Conservation (phyloP, 495 filamentous ascomycete genomes). For the Xylaria cubensis region DNA sequence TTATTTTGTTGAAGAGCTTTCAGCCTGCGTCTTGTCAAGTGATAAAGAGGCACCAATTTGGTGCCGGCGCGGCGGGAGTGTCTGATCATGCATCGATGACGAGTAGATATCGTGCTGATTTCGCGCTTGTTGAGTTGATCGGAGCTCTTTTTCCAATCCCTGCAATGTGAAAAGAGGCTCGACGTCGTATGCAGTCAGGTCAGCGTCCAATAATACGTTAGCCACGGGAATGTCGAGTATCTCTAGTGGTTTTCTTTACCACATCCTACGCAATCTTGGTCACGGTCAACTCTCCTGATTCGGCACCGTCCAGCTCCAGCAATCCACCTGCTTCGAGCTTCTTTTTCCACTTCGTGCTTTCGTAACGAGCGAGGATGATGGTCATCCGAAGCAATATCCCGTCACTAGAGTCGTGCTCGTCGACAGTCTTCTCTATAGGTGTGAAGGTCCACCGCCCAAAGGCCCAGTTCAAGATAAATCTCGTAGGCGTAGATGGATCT, state of each 20-base stretch:
- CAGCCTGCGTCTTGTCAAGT: not conserved
- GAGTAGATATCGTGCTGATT: not conserved
- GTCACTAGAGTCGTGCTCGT: slow-evolving; percentile 56
- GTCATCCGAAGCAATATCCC: slow-evolving; percentile 74
- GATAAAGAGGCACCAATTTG: not conserved
- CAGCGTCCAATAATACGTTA: not conserved
- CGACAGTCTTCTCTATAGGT: slow-evolving; percentile 49
- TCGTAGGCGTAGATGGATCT: slow-evolving; percentile 27
- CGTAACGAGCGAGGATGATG: slow-evolving; percentile 81
- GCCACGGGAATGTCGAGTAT: not conserved
- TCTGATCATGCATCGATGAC: not conserved
- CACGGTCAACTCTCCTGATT: slow-evolving; percentile 50
- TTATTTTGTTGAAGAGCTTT: not conserved
- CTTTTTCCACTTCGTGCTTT: slow-evolving; percentile 90
- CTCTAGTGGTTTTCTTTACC: not conserved
- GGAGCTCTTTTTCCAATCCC: not conserved
- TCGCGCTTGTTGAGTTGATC: not conserved
- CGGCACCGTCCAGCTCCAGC: slow-evolving; percentile 55
- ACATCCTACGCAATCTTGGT: slow-evolving; percentile 49
- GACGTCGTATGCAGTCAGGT: not conserved
- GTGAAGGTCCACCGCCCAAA: slow-evolving; percentile 96
- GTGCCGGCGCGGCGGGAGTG: not conserved
- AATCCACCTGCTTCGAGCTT: slow-evolving; percentile 69
- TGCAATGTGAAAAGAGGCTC: not conserved
- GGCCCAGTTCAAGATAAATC: slow-evolving; percentile 96